These are phyloP conservation scores for Cryptococcus hybrid DNA, from an alignment of 1,284 basidiomycete genomes.

Conservation along the genomic window DNA sequence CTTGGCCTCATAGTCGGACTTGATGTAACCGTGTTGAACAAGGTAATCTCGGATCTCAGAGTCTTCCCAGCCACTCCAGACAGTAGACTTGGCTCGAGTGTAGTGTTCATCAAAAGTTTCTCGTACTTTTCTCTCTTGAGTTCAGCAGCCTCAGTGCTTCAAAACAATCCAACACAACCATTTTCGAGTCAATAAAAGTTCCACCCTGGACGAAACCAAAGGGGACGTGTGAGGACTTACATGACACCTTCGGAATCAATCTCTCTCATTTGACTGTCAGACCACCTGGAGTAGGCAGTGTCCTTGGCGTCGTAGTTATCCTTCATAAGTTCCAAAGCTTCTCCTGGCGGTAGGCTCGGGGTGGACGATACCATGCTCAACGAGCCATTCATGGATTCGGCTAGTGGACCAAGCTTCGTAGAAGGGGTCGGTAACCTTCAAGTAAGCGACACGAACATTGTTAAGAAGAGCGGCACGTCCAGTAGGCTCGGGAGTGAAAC, in stretches of 20 bases:
- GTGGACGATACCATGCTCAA: constrained; percentile 68
- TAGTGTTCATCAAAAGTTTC: constrained; percentile 77
- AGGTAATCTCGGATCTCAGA: constrained; percentile 75
- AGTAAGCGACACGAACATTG: constrained; percentile 67
- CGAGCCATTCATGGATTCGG: constrained; percentile 82
- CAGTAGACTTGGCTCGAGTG: constrained; percentile 62
- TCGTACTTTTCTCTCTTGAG: constrained; percentile 71
- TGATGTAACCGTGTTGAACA: constrained; percentile 68
- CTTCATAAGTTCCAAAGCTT: constrained; percentile 67
- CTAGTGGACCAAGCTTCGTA: constrained; percentile 84
- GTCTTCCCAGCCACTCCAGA: constrained; percentile 75
- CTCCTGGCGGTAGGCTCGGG: constrained; percentile 63
- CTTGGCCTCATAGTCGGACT: constrained; percentile 63
- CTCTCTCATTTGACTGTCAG: constrained; percentile 46
- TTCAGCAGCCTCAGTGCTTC: constrained; percentile 58
- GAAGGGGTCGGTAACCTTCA: constrained; percentile 60
- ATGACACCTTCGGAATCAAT: constrained; percentile 48
- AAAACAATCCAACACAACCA: constrained; percentile 4
- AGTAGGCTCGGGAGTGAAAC: constrained; percentile 60
- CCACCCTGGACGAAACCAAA: constrained; percentile 2
- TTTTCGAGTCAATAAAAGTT: constrained; percentile 1
- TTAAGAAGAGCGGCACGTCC: constrained; percentile 66
- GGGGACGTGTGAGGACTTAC: constrained; percentile 27
- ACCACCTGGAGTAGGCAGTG: constrained; percentile 69
- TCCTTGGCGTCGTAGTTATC: constrained; percentile 64